Evolutionary conservation across 140 eudicot species (phyloP).

Genomic region (Anethum foeniculum): DNA sequence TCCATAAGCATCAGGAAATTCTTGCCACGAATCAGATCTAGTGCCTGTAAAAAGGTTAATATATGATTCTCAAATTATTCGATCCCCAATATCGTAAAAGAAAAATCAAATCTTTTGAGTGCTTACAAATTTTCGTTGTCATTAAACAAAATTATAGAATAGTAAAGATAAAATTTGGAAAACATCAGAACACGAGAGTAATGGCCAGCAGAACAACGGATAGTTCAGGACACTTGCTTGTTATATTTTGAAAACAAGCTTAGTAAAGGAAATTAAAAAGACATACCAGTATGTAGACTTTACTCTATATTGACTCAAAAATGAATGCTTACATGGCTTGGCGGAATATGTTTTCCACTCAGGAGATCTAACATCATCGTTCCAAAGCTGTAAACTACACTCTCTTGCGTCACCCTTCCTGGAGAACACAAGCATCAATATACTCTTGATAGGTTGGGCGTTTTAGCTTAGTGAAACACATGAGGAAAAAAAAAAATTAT

Average conservation of each 20-base stretch:
- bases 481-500: neutral
- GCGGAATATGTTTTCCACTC: slow-evolving; percentile 95
- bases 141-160: neutral
- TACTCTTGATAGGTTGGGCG: neutral
- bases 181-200: neutral
- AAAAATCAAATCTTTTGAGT: neutral
- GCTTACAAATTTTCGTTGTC: neutral
- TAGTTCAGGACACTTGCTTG: neutral
- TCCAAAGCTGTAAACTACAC: slow-evolving; percentile 89
- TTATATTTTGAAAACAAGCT: neutral
- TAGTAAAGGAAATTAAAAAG: neutral
- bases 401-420: slow-evolving; percentile 91
- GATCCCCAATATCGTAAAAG: neutral
- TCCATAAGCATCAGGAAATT: slow-evolving; percentile 73
- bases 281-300: neutral
- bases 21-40: slow-evolving; percentile 82
- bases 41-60: slow-evolving; percentile 48
- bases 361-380: slow-evolving; percentile 89
- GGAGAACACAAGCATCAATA: slow-evolving; percentile 17
- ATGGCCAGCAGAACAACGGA: neutral
- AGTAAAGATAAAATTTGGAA: neutral
- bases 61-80: neutral
- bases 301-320: neutral
- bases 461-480: neutral
- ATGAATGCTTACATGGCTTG: slow-evolving; percentile 67